Percentiles rank a stretch among this genome's conserved stretches.
phyloP scores from a whole-genome alignment of 2,329 filamentous ascomycete species.

The Sclerotinia glacialis region DNA sequence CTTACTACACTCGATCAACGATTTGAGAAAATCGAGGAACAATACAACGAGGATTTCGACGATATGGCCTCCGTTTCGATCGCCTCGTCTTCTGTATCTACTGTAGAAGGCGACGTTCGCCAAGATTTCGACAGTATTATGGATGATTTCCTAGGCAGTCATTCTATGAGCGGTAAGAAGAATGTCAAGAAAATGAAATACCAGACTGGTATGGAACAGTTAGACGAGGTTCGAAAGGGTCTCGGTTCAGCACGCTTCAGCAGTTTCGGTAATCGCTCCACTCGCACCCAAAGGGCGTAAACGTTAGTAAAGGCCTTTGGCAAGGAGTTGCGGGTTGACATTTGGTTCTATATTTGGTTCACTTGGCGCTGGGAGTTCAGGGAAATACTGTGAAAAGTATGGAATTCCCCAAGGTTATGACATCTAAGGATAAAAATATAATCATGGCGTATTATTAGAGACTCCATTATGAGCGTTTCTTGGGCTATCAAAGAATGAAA shows the following conservation, averaged over 20 bases:
- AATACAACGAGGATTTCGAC: constrained; percentile 64
- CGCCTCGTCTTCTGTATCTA: constrained; percentile 64
- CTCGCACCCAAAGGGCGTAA: constrained; percentile 32
- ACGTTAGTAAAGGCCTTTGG: neutral
- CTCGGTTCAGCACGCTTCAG: constrained; percentile 71
- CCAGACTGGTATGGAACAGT: constrained; percentile 77
- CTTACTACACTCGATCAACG: constrained; percentile 80
- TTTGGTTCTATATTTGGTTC: neutral
- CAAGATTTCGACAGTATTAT: constrained; percentile 85
- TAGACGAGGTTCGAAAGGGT: constrained; percentile 82
- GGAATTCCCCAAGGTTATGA: constrained; percentile 11
- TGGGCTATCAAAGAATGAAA: constrained; percentile 5
- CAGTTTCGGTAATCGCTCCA: constrained; percentile 11
- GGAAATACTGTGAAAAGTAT: constrained; percentile 1
- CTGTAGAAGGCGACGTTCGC: constrained; percentile 65
- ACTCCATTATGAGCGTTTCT: neutral
- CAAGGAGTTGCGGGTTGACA: neutral
- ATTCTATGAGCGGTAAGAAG: constrained; percentile 70
- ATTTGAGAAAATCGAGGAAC: constrained; percentile 87
- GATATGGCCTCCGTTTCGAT: constrained; percentile 61
- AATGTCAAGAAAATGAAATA: constrained; percentile 76
- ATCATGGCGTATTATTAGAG: constrained; percentile 8
- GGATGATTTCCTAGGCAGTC: constrained; percentile 83
- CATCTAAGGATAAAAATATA: constrained; percentile 1
- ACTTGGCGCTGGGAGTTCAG: constrained; percentile 17